Percentiles rank a stretch among this genome's conserved stretches.
Conservation (phyloP, 1,139 yeast species). For the Yamadazyma kanchanaburiensis region DNA sequence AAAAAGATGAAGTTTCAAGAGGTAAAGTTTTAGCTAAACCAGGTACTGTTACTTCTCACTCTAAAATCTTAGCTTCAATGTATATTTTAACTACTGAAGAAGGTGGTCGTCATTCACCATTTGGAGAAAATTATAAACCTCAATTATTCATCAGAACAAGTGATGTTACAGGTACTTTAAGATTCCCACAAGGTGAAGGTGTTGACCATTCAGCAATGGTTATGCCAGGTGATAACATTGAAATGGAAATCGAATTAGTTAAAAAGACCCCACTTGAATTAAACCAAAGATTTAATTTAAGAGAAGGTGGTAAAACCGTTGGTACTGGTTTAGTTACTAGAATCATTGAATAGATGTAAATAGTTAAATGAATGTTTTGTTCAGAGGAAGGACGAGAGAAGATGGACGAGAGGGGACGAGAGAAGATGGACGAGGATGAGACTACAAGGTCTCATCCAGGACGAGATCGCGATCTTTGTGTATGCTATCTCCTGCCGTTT, state of each 20-base stretch:
- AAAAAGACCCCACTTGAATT: conserved; percentile 93
- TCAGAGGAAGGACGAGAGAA: too few species aligned
- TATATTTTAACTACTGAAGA: conserved; percentile 94
- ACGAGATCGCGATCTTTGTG: too few species aligned
- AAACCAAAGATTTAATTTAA: conserved; percentile 97
- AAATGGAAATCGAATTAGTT: conserved; percentile 89
- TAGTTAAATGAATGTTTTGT: too few species aligned
- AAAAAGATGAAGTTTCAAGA: conserved; percentile 94
- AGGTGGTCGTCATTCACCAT: conserved; percentile 99
- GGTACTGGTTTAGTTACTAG: conserved; percentile 98
- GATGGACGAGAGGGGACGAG: too few species aligned
- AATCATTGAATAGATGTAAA: conserved; percentile 60
- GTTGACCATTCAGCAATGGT: conserved; percentile 84
- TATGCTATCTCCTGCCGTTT: too few species aligned
- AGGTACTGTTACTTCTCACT: conserved; percentile 88
- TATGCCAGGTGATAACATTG: conserved; percentile 98
- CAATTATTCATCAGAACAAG: conserved; percentile 96
- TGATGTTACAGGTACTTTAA: conserved; percentile 87
- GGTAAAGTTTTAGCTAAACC: conserved; percentile 98
- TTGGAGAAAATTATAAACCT: conserved; percentile 96
- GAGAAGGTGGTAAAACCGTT: conserved; percentile 99
- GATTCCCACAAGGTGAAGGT: conserved; percentile 86
- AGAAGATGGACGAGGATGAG: too few species aligned
- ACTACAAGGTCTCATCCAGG: too few species aligned
- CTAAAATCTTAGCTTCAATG: conserved; percentile 89